phyloP scores from a whole-genome alignment of 257 asterid genomes.

The Schizonepeta tenuifolia region DNA sequence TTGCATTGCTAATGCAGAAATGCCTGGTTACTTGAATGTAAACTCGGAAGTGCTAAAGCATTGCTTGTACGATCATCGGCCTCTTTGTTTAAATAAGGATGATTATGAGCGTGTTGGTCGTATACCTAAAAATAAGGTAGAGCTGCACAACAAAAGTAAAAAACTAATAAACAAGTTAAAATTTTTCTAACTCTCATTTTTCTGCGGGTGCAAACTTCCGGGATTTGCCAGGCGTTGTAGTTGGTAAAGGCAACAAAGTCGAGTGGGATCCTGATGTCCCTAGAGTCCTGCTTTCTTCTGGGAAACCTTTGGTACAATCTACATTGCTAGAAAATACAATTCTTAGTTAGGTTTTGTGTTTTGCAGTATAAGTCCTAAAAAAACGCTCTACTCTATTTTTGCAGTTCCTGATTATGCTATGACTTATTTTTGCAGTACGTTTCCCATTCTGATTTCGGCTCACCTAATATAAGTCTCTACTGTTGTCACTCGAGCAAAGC shows the following conservation, averaged over 20 bases:
- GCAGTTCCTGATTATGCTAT: conserved; percentile 92
- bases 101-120: conserved; percentile 68
- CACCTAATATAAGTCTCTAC: conserved; percentile 54
- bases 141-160: neutral
- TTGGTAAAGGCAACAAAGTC: conserved; percentile 61
- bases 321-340: neutral
- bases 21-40: conserved; percentile 53
- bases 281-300: conserved; percentile 58
- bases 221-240: conserved; percentile 65
- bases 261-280: conserved; percentile 62
- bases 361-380: too few relatives aligned
- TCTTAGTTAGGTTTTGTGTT: neutral
- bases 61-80: conserved; percentile 71
- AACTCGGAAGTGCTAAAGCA: conserved; percentile 30
- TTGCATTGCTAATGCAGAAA: conserved; percentile 42
- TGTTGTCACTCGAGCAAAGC: conserved; percentile 86
- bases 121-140: conserved; percentile 77
- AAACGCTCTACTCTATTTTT: too few relatives aligned
- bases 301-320: conserved; percentile 81
- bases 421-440: conserved; percentile 67
- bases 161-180: neutral
- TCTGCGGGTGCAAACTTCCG: conserved; percentile 80
- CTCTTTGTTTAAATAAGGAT: conserved; percentile 59
- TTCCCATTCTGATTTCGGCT: neutral
- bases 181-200: neutral